Percentiles rank a stretch among this genome's conserved stretches.
Evolutionary conservation across 805 yeast species (phyloP).

Genomic region (Crinitomyces ghanaensis): DNA sequence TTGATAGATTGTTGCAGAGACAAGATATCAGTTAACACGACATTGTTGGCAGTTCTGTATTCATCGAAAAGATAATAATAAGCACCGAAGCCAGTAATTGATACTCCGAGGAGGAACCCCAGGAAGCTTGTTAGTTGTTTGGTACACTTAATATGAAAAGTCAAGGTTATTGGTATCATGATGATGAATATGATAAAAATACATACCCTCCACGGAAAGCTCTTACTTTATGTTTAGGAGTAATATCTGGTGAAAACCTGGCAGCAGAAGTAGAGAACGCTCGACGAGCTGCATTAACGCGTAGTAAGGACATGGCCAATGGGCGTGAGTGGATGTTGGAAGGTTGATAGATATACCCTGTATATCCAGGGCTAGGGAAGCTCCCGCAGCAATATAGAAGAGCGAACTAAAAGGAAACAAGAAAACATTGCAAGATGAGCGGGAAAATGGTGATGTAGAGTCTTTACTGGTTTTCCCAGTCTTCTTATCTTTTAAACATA

Average conservation of each 20-base stretch:
- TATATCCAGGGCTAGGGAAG: too few species aligned
- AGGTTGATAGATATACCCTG: too few species aligned
- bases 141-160: background rate
- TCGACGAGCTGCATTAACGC: background rate
- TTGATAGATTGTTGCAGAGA: constrained; percentile 57
- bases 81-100: constrained; percentile 61
- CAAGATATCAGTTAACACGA: constrained; percentile 64
- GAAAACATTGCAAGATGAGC: too few species aligned
- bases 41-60: constrained; percentile 60
- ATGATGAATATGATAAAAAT: background rate
- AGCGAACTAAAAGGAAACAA: too few species aligned
- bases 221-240: constrained; percentile 23
- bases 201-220: constrained; percentile 35
- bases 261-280: background rate
- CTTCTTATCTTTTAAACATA: too few species aligned
- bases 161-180: background rate
- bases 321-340: too few species aligned
- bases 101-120: constrained; percentile 71
- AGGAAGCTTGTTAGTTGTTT: constrained; percentile 30
- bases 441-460: too few species aligned
- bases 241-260: constrained; percentile 3
- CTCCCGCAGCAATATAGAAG: too few species aligned
- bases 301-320: too few species aligned
- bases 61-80: constrained; percentile 72
- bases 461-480: too few species aligned